A percentile compares a stretch with the other conserved stretches of the same genome.
Conservation (phyloP, 208 protist species). For the Porcisia deanei region DNA sequence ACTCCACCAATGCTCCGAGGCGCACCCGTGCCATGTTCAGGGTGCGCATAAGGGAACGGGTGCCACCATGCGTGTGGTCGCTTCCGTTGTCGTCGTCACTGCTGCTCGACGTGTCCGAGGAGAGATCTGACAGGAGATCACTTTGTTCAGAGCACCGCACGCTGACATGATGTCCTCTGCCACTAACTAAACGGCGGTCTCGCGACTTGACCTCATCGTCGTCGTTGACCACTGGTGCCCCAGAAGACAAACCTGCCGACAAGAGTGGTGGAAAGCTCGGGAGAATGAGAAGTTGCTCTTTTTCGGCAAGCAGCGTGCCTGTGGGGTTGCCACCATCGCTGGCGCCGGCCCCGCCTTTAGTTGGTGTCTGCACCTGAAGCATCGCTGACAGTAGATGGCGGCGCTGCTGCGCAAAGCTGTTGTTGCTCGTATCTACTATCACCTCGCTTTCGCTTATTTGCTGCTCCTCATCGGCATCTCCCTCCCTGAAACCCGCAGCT, state of each 20-base stretch:
- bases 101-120: background rate
- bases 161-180: background rate
- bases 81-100: conserved; percentile 2
- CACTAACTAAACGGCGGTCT: background rate
- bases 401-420: background rate
- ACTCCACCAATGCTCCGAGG: conserved; percentile 44
- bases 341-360: background rate
- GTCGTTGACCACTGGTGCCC: background rate
- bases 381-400: background rate
- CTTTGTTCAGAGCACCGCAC: background rate
- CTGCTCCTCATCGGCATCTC: background rate
- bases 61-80: background rate
- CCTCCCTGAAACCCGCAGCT: too few species aligned
- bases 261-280: background rate
- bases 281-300: background rate
- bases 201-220: background rate
- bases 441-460: background rate
- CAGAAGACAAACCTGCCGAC: background rate
- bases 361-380: background rate
- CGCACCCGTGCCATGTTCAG: conserved; percentile 20
- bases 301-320: background rate
- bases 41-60: conserved; percentile 18
- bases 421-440: background rate
- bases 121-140: conserved; percentile 15
- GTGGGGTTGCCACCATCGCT: background rate